Evolutionary conservation across 2,329 filamentous ascomycete species (phyloP).

Genomic region (Colletotrichum scovillei): DNA sequence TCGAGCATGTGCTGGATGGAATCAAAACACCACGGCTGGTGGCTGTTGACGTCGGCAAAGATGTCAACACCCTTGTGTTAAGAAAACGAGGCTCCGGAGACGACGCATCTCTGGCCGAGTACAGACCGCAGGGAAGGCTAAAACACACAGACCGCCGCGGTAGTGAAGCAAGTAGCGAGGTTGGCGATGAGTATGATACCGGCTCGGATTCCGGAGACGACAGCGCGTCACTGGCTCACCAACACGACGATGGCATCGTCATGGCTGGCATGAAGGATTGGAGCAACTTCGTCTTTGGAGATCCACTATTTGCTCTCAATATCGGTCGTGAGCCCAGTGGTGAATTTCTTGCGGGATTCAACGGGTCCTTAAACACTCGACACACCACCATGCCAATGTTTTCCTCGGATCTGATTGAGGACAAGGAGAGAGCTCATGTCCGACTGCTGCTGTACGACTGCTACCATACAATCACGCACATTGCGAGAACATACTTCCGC

Average conservation of each 20-base stretch:
- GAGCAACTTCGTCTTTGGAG: conserved; percentile 69
- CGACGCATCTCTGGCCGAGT: neutral
- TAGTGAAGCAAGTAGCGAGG: conserved; percentile 18
- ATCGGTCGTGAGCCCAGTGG: conserved; percentile 58
- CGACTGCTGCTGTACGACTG: conserved; percentile 68
- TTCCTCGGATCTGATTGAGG: conserved; percentile 51
- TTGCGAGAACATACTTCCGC: conserved; percentile 68
- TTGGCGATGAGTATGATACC: neutral
- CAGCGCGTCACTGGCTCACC: neutral
- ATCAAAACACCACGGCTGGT: conserved; percentile 65
- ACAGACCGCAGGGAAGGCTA: neutral
- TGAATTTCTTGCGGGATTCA: conserved; percentile 61
- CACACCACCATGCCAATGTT: conserved; percentile 16
- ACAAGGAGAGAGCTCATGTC: conserved; percentile 53
- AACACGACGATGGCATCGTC: conserved; percentile 1
- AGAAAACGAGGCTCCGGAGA: neutral
- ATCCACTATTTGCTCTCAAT: conserved; percentile 64
- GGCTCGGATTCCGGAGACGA: conserved; percentile 24
- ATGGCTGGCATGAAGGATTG: conserved; percentile 60
- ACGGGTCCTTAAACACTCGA: conserved; percentile 36
- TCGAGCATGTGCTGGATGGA: conserved; percentile 61
- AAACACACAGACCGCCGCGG: neutral
- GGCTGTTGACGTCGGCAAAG: conserved; percentile 63
- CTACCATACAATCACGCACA: conserved; percentile 63
- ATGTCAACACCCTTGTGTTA: conserved; percentile 60